Conservation (phyloP, 306 rosid species). For the Delonix regia region DNA sequence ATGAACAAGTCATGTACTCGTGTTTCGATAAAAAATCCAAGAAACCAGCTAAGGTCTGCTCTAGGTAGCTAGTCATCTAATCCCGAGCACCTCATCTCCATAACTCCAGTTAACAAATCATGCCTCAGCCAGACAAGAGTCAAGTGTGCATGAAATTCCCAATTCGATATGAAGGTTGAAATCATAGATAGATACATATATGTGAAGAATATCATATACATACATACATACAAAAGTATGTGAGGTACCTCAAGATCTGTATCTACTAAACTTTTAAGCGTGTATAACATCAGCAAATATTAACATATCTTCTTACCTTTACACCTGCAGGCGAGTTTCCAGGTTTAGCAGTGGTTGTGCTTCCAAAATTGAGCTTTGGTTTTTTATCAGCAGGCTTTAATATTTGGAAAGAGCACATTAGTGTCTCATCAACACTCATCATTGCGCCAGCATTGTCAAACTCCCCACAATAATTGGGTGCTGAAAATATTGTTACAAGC, state of each 20-base stretch:
- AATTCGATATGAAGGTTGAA: conserved; percentile 14
- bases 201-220: not conserved
- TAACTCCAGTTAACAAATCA: conserved; percentile 4
- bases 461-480: conserved; percentile 96
- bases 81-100: not conserved
- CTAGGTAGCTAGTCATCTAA: not conserved
- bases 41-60: not conserved
- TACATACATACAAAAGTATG: not conserved
- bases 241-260: conserved; percentile 22
- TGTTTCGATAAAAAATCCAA: not conserved
- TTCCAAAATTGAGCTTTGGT: conserved; percentile 57
- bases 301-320: conserved; percentile 49
- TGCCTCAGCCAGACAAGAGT: not conserved
- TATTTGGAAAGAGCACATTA: conserved; percentile 98
- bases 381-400: conserved; percentile 83
- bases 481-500: conserved; percentile 95
- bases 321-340: conserved; percentile 72
- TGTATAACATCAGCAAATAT: conserved; percentile 25
- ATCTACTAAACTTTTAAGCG: not conserved
- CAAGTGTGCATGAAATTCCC: conserved; percentile 14
- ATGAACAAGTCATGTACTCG: not conserved
- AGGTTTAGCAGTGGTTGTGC: conserved; percentile 68
- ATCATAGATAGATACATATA: conserved; percentile 26
- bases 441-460: conserved; percentile 97
- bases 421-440: conserved; percentile 97